Percentiles rank a stretch among this genome's conserved stretches.
These are phyloP conservation scores for Solanum piurae DNA, from an alignment of 257 asterid genomes.

Conservation along the genomic window DNA sequence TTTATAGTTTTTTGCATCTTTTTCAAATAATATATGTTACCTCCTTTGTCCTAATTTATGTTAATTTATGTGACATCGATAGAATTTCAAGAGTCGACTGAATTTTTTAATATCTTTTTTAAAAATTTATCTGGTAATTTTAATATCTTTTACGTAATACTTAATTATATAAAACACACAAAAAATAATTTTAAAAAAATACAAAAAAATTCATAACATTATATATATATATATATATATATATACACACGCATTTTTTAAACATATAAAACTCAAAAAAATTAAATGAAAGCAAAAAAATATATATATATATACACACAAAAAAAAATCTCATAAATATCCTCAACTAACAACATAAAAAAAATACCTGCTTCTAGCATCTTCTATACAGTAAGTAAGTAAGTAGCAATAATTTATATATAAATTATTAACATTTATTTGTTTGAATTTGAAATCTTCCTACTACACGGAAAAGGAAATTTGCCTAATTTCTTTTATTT, in stretches of 20 bases:
- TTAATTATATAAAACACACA: background rate
- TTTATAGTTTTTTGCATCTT: too few species aligned
- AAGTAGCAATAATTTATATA: background rate
- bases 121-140: background rate
- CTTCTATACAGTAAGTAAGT: background rate
- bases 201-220: too few species aligned
- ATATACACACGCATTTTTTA: too few species aligned
- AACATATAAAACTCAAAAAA: too few species aligned
- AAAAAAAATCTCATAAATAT: background rate
- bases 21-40: background rate
- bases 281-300: too few species aligned
- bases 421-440: background rate
- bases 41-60: background rate
- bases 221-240: too few species aligned
- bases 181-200: too few species aligned
- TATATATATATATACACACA: too few species aligned
- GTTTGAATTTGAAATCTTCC: background rate
- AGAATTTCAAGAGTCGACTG: too few species aligned
- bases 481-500: background rate
- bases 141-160: too few species aligned
- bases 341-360: background rate
- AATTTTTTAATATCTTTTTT: background rate
- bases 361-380: background rate
- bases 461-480: background rate
- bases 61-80: too few species aligned